phyloP scores from a whole-genome alignment of 1,284 basidiomycete genomes.

The Pseudozyma sp. region DNA sequence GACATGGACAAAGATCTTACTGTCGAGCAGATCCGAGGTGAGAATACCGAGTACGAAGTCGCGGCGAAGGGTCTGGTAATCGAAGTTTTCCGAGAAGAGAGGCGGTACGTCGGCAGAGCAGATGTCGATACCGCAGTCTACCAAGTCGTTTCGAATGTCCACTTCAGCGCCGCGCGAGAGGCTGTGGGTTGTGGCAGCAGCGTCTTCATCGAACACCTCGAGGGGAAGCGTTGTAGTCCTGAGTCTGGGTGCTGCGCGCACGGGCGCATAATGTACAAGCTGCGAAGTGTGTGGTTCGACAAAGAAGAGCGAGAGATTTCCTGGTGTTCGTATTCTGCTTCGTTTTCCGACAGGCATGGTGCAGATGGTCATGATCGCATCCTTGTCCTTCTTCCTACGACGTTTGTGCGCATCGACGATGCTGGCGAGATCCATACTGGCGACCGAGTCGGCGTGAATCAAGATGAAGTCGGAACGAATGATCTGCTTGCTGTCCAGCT shows the following conservation, averaged over 20 bases:
- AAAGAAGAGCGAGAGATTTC: conserved; percentile 59
- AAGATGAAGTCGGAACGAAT: conserved; percentile 84
- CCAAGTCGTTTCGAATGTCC: conserved; percentile 85
- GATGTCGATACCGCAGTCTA: conserved; percentile 77
- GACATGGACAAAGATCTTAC: conserved; percentile 90
- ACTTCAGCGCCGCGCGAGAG: conserved; percentile 72
- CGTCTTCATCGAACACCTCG: conserved; percentile 55
- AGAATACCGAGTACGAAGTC: conserved; percentile 98
- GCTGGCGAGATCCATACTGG: conserved; percentile 89
- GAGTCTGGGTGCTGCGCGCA: conserved; percentile 61
- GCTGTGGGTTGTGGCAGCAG: conserved; percentile 36
- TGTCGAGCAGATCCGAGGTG: conserved; percentile 93
- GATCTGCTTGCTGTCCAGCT: conserved; percentile 88
- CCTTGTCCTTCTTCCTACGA: conserved; percentile 85
- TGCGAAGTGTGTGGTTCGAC: conserved; percentile 63
- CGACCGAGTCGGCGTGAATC: conserved; percentile 92
- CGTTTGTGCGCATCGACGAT: conserved; percentile 90
- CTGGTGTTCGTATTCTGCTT: conserved; percentile 48
- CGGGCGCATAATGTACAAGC: conserved; percentile 67
- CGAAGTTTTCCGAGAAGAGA: conserved; percentile 98
- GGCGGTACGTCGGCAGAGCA: conserved; percentile 89
- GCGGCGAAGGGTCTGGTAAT: conserved; percentile 88
- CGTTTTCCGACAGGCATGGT: conserved; percentile 41
- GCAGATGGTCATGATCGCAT: conserved; percentile 86
- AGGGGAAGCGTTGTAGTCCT: conserved; percentile 62